These are phyloP conservation scores for Venturia asperata DNA, from an alignment of 2,329 filamentous ascomycete species.

Conservation along the genomic window DNA sequence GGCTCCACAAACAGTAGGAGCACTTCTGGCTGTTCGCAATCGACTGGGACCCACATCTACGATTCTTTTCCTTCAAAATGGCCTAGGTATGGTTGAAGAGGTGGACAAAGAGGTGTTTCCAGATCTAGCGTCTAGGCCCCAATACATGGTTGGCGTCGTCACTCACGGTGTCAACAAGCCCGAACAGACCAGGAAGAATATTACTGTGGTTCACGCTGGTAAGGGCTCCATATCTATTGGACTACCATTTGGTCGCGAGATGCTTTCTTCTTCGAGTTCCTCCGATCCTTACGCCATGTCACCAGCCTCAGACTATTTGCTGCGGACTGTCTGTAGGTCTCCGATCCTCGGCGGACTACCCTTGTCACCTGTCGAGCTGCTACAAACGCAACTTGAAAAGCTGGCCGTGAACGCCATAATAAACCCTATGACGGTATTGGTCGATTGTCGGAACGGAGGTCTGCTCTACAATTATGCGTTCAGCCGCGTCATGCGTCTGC, in stretches of 20 bases:
- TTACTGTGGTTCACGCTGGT: constrained; percentile 51
- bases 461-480: constrained; percentile 61
- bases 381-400: constrained; percentile 70
- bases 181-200: constrained; percentile 34
- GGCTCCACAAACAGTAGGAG: constrained; percentile 58
- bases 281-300: constrained; percentile 25
- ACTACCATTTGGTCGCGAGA: constrained; percentile 40
- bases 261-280: constrained; percentile 21
- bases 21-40: constrained; percentile 58
- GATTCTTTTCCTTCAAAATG: constrained; percentile 70
- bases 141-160: constrained; percentile 65
- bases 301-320: constrained; percentile 13
- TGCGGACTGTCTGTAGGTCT: constrained; percentile 48
- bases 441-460: constrained; percentile 68
- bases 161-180: constrained; percentile 49
- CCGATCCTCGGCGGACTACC: constrained; percentile 55
- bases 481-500: constrained; percentile 57
- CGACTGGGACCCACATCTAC: constrained; percentile 63
- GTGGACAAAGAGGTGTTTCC: constrained; percentile 66
- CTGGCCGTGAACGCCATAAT: constrained; percentile 69
- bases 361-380: constrained; percentile 53
- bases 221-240: constrained; percentile 53
- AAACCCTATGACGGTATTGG: constrained; percentile 72
- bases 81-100: constrained; percentile 75
- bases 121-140: constrained; percentile 57